These are phyloP conservation scores for Brassica balearica DNA, from an alignment of 441 rosid species.

Conservation along the genomic window DNA sequence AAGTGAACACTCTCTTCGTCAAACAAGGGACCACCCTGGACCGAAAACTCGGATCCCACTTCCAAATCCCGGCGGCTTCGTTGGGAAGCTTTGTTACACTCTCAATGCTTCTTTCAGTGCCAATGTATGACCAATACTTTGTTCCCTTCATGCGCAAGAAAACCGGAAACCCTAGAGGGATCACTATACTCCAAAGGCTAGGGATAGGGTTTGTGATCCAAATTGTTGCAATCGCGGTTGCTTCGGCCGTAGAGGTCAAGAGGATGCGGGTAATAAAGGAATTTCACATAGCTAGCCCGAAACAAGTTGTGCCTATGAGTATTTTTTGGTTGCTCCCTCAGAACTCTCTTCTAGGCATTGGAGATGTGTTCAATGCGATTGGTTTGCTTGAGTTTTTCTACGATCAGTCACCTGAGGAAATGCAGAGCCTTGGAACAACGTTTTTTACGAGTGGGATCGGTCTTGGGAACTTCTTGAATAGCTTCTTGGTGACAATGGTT, in stretches of 20 bases:
- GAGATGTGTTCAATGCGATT: slow-evolving; percentile 79
- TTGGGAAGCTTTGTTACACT: slow-evolving; percentile 78
- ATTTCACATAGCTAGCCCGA: slow-evolving; percentile 51
- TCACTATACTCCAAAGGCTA: slow-evolving; percentile 77
- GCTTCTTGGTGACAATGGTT: slow-evolving; percentile 74
- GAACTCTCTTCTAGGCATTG: slow-evolving; percentile 73
- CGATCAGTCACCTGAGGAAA: slow-evolving; percentile 81
- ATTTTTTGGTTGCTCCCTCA: slow-evolving; percentile 87
- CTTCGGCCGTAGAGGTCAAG: slow-evolving; percentile 66
- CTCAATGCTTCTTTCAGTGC: slow-evolving; percentile 83
- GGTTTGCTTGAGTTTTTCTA: slow-evolving; percentile 87
- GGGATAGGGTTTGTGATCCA: slow-evolving; percentile 80
- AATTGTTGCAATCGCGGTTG: slow-evolving; percentile 64
- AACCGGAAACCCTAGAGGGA: slow-evolving; percentile 83
- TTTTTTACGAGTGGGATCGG: slow-evolving; percentile 91
- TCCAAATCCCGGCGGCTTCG: slow-evolving; percentile 85
- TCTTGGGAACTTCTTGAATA: slow-evolving; percentile 79
- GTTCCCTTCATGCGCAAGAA: slow-evolving; percentile 74
- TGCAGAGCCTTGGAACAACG: slow-evolving; percentile 85
- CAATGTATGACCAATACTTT: slow-evolving; percentile 74
- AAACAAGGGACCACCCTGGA: slow-evolving; percentile 90
- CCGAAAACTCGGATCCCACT: slow-evolving; percentile 58
- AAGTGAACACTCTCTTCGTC: slow-evolving; percentile 84
- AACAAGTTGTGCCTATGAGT: slow-evolving; percentile 73
- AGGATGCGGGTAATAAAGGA: slow-evolving; percentile 60